Conservation (phyloP, 345 rosid genomes). For the Hibiscus tridactylites region DNA sequence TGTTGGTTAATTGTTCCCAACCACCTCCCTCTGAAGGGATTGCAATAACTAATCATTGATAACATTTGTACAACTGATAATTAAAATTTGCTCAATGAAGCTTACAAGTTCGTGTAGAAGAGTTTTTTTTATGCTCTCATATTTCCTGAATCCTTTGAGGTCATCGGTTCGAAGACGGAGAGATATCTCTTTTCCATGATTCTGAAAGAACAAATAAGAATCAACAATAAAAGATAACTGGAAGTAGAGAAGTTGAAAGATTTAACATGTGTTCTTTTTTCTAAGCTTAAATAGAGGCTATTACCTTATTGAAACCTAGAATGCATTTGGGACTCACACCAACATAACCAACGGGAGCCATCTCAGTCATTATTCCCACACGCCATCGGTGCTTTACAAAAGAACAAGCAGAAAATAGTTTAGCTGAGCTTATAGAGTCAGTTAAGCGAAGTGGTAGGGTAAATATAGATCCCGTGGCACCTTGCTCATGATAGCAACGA, state of each 20-base stretch:
- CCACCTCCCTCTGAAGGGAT: not conserved
- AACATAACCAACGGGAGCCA: slow-evolving; percentile 97
- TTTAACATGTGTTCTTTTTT: not conserved
- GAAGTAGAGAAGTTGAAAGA: not conserved
- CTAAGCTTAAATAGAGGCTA: not conserved
- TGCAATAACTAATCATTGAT: not conserved
- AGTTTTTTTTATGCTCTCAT: slow-evolving; percentile 80
- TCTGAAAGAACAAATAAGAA: slow-evolving; percentile 35
- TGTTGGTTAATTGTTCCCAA: not conserved
- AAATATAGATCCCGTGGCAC: slow-evolving; percentile 20
- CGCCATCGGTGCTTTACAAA: slow-evolving; percentile 70
- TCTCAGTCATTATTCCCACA: slow-evolving; percentile 84
- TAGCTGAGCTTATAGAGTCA: not conserved
- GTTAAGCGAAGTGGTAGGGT: not conserved
- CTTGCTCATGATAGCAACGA: slow-evolving; percentile 85
- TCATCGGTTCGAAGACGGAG: slow-evolving; percentile 95
- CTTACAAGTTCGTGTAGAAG: slow-evolving; percentile 92
- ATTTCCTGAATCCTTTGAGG: slow-evolving; percentile 94
- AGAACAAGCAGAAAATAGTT: slow-evolving; percentile 8
- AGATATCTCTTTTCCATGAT: slow-evolving; percentile 94
- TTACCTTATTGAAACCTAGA: slow-evolving; percentile 88
- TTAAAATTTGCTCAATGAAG: not conserved
- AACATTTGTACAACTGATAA: not conserved
- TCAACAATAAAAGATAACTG: not conserved
- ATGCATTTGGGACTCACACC: slow-evolving; percentile 83